Evolutionary conservation across 2,329 filamentous ascomycete genomes (phyloP), one percentile per base, ranked within the genome.

Genomic region (Pochonia chlamydosporia): DNA sequence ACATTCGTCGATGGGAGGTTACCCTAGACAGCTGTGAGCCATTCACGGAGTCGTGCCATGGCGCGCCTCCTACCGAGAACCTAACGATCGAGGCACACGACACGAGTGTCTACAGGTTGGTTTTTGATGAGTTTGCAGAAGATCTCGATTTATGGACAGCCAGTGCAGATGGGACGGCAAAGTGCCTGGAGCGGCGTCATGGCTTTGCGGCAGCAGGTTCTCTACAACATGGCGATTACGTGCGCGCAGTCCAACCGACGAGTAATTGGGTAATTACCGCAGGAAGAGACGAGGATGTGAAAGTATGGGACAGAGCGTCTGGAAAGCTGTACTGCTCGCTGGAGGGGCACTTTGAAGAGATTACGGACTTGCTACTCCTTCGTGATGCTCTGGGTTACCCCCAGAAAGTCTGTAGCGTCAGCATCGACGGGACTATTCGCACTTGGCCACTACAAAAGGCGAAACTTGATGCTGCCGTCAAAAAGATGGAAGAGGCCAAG

Each of bases 301-400:
- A 95, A 57, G 78, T 97, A 8, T 99, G 92, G 92, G 86, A 96
- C 63, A 70, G 78, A 40, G 62, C 81, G 51, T 84, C 81, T 8
- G 89, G 88, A 4, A 82, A 85, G 62, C 71, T 95, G 26, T 78
- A 85, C 60, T 87, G 87, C 63, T 78, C 78, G 7, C 83, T 92
- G 51, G 77, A 81, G 31, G 93, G 93, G 0, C 93, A 99, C 68
- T 97, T 82, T 61, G 90, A 99, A 60, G 93, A 97, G 65, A 85
- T 99, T 13, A 96, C 89, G 1, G 89, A 85, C 30, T 67, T 97
- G 37, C 73, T 85, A 2, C 62, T 95, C 43, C 63, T 90, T 24
- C 63, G 67, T 23, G 68, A 68, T 47, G 51, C 57, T 1, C 53
- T 57, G 18, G 66, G 65, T 4, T 55, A 50, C 6, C 58, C 60